Evolutionary conservation across 768 basidiomycete genomes (phyloP).

Genomic region (Kwoniella heveanensis): DNA sequence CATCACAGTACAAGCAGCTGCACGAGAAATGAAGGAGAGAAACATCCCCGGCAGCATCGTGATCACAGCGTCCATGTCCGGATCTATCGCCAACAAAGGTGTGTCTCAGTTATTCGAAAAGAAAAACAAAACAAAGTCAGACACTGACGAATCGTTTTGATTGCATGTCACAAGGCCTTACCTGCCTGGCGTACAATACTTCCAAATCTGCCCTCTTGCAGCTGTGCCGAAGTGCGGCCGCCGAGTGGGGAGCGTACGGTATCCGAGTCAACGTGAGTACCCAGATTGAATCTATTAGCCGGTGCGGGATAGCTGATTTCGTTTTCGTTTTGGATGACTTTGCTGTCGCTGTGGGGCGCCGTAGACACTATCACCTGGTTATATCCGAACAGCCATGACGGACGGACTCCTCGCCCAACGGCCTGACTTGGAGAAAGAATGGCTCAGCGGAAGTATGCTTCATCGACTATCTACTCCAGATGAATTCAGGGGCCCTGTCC

Average conservation of each 20-base stretch:
- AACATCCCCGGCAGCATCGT: conserved; percentile 35
- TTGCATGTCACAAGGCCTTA: conserved; percentile 5
- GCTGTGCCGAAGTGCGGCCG: conserved; percentile 53
- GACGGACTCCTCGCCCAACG: conserved; percentile 38
- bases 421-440: conserved; percentile 41
- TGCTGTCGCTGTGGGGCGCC: too few species aligned
- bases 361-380: conserved; percentile 22
- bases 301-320: too few species aligned
- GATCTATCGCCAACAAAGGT: conserved; percentile 34
- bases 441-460: conserved; percentile 40
- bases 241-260: conserved; percentile 53
- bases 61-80: conserved; percentile 38
- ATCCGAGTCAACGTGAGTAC: conserved; percentile 54
- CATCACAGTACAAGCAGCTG: conserved; percentile 31
- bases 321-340: too few species aligned
- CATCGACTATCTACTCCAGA: conserved; percentile 46
- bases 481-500: conserved; percentile 49
- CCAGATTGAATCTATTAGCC: not conserved
- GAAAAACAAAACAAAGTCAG: too few species aligned
- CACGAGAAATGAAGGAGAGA: conserved; percentile 21
- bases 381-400: conserved; percentile 46
- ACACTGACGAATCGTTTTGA: not conserved
- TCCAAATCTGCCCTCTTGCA: conserved; percentile 55
- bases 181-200: conserved; percentile 50
- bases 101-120: not conserved